Evolutionary conservation across 345 rosid species (phyloP).

Genomic region (Moringa oleifera): DNA sequence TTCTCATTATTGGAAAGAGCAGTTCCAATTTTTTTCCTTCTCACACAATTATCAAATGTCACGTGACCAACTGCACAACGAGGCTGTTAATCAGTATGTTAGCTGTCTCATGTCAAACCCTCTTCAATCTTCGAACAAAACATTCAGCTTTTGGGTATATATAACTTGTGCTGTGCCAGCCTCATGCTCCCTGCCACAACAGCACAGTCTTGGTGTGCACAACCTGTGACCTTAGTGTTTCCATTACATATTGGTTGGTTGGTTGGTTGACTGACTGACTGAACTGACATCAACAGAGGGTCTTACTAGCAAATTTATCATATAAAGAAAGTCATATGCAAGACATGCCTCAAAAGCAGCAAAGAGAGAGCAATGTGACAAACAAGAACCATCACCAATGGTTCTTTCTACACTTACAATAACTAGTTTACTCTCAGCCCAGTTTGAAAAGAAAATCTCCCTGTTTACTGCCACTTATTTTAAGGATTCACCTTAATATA

Average conservation of each 20-base stretch:
- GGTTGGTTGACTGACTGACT: too few species aligned
- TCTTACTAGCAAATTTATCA: background rate
- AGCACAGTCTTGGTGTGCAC: background rate
- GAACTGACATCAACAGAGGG: background rate
- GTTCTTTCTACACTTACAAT: background rate
- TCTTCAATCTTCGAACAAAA: too few species aligned
- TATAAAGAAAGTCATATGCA: background rate
- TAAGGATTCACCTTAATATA: too few species aligned
- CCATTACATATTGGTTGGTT: too few species aligned
- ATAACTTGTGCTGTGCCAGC: background rate
- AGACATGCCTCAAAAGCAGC: background rate
- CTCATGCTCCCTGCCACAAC: background rate
- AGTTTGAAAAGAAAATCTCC: too few species aligned
- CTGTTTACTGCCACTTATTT: too few species aligned
- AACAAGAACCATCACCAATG: background rate
- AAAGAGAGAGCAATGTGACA: background rate
- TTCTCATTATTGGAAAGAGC: too few species aligned
- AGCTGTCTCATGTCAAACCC: background rate
- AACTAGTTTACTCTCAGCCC: background rate
- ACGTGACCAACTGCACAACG: background rate
- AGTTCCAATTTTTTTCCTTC: background rate
- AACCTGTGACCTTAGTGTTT: too few species aligned
- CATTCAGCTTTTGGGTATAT: too few species aligned
- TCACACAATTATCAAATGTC: too few species aligned
- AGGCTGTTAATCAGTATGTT: background rate